Evolutionary conservation across 2,329 filamentous ascomycete species (phyloP), one percentile per base, ranked within the genome.

Genomic region (Pseudogymnoascus sp.): DNA sequence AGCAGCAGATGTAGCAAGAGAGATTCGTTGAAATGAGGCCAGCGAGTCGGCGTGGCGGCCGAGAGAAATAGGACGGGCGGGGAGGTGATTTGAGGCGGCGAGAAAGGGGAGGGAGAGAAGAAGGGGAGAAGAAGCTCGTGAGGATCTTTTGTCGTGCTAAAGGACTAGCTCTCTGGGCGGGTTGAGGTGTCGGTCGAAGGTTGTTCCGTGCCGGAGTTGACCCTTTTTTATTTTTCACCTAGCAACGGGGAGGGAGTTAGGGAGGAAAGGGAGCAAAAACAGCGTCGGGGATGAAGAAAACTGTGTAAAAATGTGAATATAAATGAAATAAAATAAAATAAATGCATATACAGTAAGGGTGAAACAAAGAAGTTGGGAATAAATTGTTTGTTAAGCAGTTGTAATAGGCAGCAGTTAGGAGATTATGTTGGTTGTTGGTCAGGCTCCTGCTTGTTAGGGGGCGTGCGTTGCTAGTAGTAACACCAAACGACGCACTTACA

Each of bases 71-170:
- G 19, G 41, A 24, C 19, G 40, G 11, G 19, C 19, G 41, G 19
- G 19, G 41, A 19, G 41, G 41, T 26, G 41, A 24, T 46, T 14
- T 46, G 22, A 46, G n/a, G 41, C 41, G 41, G 41, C 41, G 41
- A 46, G 41, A 46, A 46, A 46, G 41, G 41, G 41, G 41, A 46
- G 41, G 41, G 41, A 46, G 40, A 43, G 41, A 46, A 46, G 41
- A 46, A 46, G 41, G 40, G 40, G 40, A 41, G 40, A 43, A 46
- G 41, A 46, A 46, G 41, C 41, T 46, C 41, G 41, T 26, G 41
- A 46, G 41, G 41, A 46, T 46, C 41, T 46, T 46, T 46, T 46
- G 41, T 46, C 22, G 22, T 46, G 41, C 41, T 46, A 46, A 46
- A 46, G 41, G 41, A 46, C 22, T 46, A 46, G 41, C 41, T 46